A percentile compares a stretch with the other conserved stretches of the same genome.
Conservation (phyloP, 495 filamentous ascomycete genomes). For the Xylaria nigripes region DNA sequence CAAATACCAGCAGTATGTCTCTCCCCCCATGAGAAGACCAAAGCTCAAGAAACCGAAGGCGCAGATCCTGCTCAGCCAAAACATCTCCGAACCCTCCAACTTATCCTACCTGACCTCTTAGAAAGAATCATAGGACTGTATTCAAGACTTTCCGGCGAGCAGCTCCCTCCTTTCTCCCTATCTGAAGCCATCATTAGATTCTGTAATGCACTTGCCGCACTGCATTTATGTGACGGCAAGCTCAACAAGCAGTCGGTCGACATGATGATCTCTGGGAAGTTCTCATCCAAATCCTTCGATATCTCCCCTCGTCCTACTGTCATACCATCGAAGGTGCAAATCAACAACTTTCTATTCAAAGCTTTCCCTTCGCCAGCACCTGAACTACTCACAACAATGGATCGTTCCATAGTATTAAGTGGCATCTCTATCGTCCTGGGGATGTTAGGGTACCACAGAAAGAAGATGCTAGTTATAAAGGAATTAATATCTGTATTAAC, state of each 20-base stretch:
- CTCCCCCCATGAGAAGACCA: constrained; percentile 41
- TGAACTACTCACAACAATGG: constrained; percentile 58
- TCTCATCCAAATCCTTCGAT: constrained; percentile 27
- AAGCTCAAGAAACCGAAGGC: constrained; percentile 40
- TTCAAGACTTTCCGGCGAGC: constrained; percentile 69
- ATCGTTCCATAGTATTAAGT: constrained; percentile 68
- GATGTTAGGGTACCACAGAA: constrained; percentile 65
- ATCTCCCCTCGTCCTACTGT: constrained; percentile 41
- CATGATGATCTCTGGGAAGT: constrained; percentile 48
- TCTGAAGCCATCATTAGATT: constrained; percentile 79
- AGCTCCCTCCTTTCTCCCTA: constrained; percentile 69
- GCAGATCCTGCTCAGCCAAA: constrained; percentile 34
- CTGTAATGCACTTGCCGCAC: constrained; percentile 59
- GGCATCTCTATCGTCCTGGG: constrained; percentile 80
- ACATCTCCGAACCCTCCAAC: constrained; percentile 36
- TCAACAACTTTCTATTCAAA: constrained; percentile 59
- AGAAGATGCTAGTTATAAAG: constrained; percentile 77
- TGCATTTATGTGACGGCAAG: constrained; percentile 60
- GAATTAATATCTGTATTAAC: constrained; percentile 78
- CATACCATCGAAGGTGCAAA: constrained; percentile 53
- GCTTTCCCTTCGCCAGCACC: constrained; percentile 58
- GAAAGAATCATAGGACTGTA: constrained; percentile 82
- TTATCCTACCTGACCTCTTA: constrained; percentile 47
- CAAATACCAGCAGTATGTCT: constrained; percentile 54
- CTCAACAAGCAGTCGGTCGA: constrained; percentile 60